Evolutionary conservation across 2,329 filamentous ascomycete species (phyloP), one percentile per base, ranked within the genome.

Genomic region (Cercospora citrullina): DNA sequence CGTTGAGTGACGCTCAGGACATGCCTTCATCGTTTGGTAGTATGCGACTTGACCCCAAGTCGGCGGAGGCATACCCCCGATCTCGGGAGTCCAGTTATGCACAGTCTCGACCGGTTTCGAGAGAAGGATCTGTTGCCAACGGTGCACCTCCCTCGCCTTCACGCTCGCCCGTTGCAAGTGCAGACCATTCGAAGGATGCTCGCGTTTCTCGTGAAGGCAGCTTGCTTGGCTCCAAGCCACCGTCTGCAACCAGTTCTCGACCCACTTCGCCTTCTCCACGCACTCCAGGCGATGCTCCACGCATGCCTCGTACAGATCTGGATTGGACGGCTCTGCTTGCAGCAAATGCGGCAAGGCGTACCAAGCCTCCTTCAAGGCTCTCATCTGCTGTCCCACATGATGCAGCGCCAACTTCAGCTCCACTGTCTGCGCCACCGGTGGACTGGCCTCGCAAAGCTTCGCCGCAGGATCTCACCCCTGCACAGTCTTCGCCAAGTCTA

Each of bases 311-410:
- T 63, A 76, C 72, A n/a, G 75, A 77, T 45, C 55, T 75, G 3
- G 76, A 78, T 58, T 78, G 76, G 76, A 76, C 69, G 63, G 68
- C 69, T 28, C 45, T 73, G 30, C 55, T 75, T 9, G 75, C 75
- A 39, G 74, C 72, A 4, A 75, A 76, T 61, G 72, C 73, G 18
- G 66, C 73, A 3, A 67, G 74, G 36, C 69, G 72, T 18, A 53
- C 67, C 36, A 73, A 73, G 67, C 72, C 72, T 33, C 67, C 75
- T 18, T 75, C 75, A 31, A 72, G 76, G 10, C 66, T 77, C 4
- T 69, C 73, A 21, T 66, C 69, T 18, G 67, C 72, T 2, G 71
- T 72, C 53, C 45, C 70, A 6, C 71, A 73, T 57, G 70, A 71
- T 18, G 12, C 63, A n/a, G 64, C 64, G 18, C 45, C 64, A 57